A percentile compares a stretch with the other conserved stretches of the same genome.
Conservation (phyloP, 257 asterid species). For the Leptodermis oblonga region DNA sequence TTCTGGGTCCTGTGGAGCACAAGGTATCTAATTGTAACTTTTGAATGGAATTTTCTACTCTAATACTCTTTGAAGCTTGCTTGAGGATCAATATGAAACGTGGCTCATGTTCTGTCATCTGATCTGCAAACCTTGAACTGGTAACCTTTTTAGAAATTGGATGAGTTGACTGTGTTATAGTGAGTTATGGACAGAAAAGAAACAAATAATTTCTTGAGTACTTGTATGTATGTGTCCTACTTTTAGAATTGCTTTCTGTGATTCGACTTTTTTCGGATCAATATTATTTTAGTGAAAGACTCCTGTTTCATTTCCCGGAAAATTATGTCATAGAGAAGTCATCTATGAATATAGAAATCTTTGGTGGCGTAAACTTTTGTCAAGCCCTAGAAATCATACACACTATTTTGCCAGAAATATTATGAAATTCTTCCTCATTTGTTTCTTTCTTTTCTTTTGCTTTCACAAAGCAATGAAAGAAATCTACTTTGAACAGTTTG, state of each 20-base stretch:
- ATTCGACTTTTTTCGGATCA: not conserved
- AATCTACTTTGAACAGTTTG: not conserved
- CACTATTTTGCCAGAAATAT: not conserved
- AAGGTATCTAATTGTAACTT: conserved; percentile 38
- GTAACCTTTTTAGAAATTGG: no score
- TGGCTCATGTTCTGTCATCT: not conserved
- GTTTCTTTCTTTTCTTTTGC: not conserved
- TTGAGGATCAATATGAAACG: not conserved
- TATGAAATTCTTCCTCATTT: no score
- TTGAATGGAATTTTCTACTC: not conserved
- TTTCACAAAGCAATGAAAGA: not conserved
- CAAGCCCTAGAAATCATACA: not conserved
- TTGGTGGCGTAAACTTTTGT: not conserved
- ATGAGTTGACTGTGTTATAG: not conserved
- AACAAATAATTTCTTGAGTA: not conserved
- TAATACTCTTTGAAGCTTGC: not conserved
- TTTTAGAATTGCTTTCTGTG: not conserved
- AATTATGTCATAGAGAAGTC: not conserved
- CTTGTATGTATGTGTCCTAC: not conserved
- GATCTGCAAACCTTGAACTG: not conserved
- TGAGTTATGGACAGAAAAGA: not conserved
- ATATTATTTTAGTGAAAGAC: not conserved
- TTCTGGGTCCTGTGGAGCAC: conserved; percentile 95
- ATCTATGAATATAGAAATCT: not conserved
- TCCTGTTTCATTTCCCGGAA: not conserved